A percentile compares a stretch with the other conserved stretches of the same genome.
phyloP scores from a whole-genome alignment of 2,329 filamentous ascomycete genomes.

The Ophiostoma pallidulum region DNA sequence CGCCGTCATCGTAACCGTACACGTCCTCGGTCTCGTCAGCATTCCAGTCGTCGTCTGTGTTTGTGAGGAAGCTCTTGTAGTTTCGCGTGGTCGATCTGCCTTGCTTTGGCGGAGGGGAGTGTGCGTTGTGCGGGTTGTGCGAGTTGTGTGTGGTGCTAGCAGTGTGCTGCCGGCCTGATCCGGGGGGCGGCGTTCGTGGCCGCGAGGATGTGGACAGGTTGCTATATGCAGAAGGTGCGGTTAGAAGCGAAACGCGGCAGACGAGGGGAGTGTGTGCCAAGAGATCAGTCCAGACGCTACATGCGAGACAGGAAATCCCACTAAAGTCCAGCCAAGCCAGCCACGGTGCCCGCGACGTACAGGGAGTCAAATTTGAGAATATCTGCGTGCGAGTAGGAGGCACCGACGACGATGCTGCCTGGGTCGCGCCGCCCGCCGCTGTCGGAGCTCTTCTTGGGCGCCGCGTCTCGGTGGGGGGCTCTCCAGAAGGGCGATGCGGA shows the following conservation, averaged over 20 bases:
- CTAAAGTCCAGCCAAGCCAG: too few relatives aligned
- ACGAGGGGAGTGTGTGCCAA: too few relatives aligned
- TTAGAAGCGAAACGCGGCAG: too few relatives aligned
- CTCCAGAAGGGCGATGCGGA: conserved; percentile 84
- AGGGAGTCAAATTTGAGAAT: conserved; percentile 78
- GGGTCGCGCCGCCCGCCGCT: conserved; percentile 37
- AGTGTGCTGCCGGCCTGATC: too few relatives aligned
- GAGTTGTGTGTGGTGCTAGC: too few relatives aligned
- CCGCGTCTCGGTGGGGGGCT: conserved; percentile 46
- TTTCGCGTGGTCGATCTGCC: conserved; percentile 54
- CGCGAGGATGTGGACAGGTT: conserved; percentile 51
- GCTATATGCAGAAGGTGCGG: conserved; percentile 34
- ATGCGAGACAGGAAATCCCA: too few relatives aligned
- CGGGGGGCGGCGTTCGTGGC: conserved; percentile 67
- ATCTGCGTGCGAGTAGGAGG: conserved; percentile 92
- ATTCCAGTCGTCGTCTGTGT: conserved; percentile 75
- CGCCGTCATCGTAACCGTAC: conserved; percentile 65
- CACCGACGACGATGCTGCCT: conserved; percentile 72
- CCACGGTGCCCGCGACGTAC: too few relatives aligned
- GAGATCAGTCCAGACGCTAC: too few relatives aligned
- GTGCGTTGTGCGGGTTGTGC: neutral
- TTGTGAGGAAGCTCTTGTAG: conserved; percentile 73
- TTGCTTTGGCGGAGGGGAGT: conserved; percentile 40
- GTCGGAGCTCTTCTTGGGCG: conserved; percentile 42
- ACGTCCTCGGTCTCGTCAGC: conserved; percentile 63